A percentile compares a stretch with the other conserved stretches of the same genome.
Conservation (phyloP, 2,329 filamentous ascomycete genomes). For the Bretziella fagacearum region DNA sequence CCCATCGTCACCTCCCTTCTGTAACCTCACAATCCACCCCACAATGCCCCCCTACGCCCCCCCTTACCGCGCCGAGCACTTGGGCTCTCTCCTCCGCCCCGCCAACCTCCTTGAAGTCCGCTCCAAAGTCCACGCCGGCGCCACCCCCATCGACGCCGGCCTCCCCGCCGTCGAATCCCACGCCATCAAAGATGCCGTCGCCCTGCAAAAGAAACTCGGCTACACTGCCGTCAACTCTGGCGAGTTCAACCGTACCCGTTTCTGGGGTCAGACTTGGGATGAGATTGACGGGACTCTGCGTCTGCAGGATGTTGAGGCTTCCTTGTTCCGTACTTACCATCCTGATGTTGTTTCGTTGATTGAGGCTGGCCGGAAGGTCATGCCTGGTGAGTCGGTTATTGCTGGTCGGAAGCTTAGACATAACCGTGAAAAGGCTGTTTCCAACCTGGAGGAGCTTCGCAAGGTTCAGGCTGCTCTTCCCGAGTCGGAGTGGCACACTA, state of each 20-base stretch:
- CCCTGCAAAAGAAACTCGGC: slow-evolving; percentile 49
- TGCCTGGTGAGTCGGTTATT: slow-evolving; percentile 40
- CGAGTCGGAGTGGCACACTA: slow-evolving; percentile 31
- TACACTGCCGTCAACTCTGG: slow-evolving; percentile 52
- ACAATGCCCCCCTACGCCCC: slow-evolving; percentile 18
- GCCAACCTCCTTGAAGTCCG: slow-evolving; percentile 24
- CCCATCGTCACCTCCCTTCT: not conserved
- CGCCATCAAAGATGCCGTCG: slow-evolving; percentile 48
- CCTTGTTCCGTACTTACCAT: slow-evolving; percentile 37
- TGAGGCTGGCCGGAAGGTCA: slow-evolving; percentile 35
- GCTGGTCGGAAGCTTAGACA: slow-evolving; percentile 31
- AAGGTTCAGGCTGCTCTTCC: slow-evolving; percentile 31
- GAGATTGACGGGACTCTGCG: slow-evolving; percentile 33
- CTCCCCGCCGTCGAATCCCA: slow-evolving; percentile 46
- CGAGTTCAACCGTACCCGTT: slow-evolving; percentile 43
- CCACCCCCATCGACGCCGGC: slow-evolving; percentile 34
- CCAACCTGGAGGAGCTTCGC: slow-evolving; percentile 34
- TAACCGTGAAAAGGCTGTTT: slow-evolving; percentile 25
- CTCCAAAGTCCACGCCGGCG: slow-evolving; percentile 20
- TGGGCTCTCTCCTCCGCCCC: slow-evolving; percentile 58
- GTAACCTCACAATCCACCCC: not conserved
- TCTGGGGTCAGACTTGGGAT: slow-evolving; percentile 38
- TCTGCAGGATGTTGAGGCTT: slow-evolving; percentile 33
- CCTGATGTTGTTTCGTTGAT: slow-evolving; percentile 38
- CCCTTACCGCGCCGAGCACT: slow-evolving; percentile 60